These are phyloP conservation scores for Ceratocystis huliohia DNA, from an alignment of 2,329 filamentous ascomycete genomes.

Conservation along the genomic window DNA sequence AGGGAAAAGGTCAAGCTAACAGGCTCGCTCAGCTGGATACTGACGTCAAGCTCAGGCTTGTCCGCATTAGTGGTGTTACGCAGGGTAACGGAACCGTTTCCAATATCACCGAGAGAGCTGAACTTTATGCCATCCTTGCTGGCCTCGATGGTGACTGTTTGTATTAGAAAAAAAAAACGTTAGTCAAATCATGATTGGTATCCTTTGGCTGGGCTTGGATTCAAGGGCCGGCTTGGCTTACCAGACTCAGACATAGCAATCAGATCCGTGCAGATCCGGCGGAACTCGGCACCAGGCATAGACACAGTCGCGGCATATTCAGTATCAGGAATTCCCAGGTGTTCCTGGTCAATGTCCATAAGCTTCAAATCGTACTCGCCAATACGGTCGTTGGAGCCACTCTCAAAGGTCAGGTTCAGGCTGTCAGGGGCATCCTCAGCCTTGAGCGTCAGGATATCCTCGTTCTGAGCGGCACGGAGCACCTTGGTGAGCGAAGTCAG, in stretches of 20 bases:
- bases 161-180: constrained; percentile 29
- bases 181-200: constrained; percentile 16
- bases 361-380: constrained; percentile 99
- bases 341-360: constrained; percentile 99
- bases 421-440: constrained; percentile 93
- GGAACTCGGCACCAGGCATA: constrained; percentile 83
- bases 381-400: constrained; percentile 70
- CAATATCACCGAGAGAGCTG: constrained; percentile 84
- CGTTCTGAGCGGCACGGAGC: constrained; percentile 81
- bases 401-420: constrained; percentile 93
- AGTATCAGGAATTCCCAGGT: constrained; percentile 96
- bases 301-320: constrained; percentile 86
- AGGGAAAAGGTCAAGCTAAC: constrained; percentile 94
- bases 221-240: constrained; percentile 34
- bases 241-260: constrained; percentile 89
- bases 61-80: constrained; percentile 81
- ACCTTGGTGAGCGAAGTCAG: constrained; percentile 94
- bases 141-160: constrained; percentile 79
- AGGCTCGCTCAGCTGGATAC: constrained; percentile 83
- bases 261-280: constrained; percentile 86
- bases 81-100: constrained; percentile 84
- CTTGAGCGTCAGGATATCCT: constrained; percentile 92
- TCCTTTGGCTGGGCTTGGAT: not conserved
- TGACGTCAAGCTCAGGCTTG: constrained; percentile 72
- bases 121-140: constrained; percentile 97